These are phyloP conservation scores for Pascua guehoae DNA, from an alignment of 1,284 basidiomycete species.

Conservation along the genomic window DNA sequence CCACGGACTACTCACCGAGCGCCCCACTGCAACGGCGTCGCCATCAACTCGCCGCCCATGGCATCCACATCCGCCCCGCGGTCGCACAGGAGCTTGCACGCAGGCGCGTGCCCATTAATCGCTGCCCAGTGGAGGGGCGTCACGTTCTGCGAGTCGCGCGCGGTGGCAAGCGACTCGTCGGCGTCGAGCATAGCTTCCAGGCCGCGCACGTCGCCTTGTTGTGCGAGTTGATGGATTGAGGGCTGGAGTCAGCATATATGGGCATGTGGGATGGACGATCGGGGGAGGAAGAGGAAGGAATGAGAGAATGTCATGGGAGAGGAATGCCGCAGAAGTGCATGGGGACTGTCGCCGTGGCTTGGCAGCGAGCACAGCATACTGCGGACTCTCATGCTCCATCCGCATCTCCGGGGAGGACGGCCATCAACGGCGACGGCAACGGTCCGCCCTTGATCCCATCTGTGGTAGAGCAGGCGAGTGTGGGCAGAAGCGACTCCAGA, in stretches of 20 bases:
- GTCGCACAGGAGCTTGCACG: conserved; percentile 66
- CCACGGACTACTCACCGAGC: conserved; percentile 55
- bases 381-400: too few species aligned
- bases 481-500: too few species aligned
- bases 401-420: too few species aligned
- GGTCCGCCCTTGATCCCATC: too few species aligned
- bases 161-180: conserved; percentile 66
- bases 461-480: too few species aligned
- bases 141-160: conserved; percentile 84
- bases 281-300: too few species aligned
- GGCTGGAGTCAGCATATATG: conserved; percentile 21
- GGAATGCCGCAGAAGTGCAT: too few species aligned
- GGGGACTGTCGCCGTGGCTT: too few species aligned
- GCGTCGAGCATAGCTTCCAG: conserved; percentile 63
- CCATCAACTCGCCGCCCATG: conserved; percentile 88
- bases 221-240: conserved; percentile 81
- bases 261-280: background rate
- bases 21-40: conserved; percentile 97
- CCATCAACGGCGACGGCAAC: too few species aligned
- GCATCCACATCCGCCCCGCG: conserved; percentile 95
- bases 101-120: conserved; percentile 48
- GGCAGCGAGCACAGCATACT: too few species aligned
- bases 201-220: conserved; percentile 73
- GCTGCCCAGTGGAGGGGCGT: conserved; percentile 97
- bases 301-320: too few species aligned